A percentile compares a stretch with the other conserved stretches of the same genome.
Evolutionary conservation across 2,329 filamentous ascomycete species (phyloP).

Genomic region (Colletotrichum theobromicola): DNA sequence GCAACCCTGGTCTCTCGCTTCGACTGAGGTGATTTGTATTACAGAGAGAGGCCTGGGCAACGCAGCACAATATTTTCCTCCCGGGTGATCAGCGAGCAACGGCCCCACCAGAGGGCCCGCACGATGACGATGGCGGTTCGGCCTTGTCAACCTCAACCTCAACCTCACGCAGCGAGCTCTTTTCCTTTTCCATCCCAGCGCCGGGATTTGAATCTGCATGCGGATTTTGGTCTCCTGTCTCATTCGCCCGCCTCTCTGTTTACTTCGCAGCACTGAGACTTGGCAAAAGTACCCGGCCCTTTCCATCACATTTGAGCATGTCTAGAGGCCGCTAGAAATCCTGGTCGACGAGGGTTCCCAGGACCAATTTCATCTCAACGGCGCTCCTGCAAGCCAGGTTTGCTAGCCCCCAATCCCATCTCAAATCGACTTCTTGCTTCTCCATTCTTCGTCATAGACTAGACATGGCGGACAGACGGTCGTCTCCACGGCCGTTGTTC

Average conservation of each 20-base stretch:
- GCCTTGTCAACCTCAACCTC: background rate
- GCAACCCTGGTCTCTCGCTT: background rate
- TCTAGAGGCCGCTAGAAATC: background rate
- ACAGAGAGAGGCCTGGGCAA: background rate
- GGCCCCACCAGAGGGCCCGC: slow-evolving; percentile 5
- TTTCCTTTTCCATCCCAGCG: background rate
- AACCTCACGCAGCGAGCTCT: background rate
- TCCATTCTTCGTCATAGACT: background rate
- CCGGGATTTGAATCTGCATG: background rate
- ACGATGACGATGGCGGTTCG: slow-evolving; percentile 10
- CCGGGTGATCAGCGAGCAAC: background rate
- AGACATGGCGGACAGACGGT: background rate
- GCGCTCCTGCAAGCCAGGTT: background rate
- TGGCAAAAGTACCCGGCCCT: background rate
- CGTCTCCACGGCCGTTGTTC: background rate
- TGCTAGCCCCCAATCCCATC: background rate
- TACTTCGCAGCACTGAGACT: background rate
- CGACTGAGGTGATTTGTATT: slow-evolving; percentile 4
- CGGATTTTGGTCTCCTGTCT: background rate
- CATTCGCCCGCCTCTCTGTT: background rate
- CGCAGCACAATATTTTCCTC: background rate
- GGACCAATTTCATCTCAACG: background rate
- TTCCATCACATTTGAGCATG: background rate
- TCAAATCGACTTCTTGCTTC: background rate
- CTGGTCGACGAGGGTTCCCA: background rate